phyloP scores from a whole-genome alignment of 345 rosid genomes.

The Brassica juncea region DNA sequence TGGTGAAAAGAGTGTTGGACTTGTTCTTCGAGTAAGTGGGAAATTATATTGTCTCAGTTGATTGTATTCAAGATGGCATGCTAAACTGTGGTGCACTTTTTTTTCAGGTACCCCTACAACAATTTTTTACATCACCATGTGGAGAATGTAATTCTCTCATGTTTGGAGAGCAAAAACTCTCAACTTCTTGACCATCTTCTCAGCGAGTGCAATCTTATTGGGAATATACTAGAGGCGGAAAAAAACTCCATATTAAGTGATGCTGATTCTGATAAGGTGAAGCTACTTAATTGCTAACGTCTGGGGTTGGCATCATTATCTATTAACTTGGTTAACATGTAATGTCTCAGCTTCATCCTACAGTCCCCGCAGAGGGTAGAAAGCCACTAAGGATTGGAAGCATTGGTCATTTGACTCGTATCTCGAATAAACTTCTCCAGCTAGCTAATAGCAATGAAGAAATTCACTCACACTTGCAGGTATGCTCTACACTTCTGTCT shows the following conservation, averaged over 20 bases:
- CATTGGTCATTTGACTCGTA: constrained; percentile 85
- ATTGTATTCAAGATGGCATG: constrained; percentile 19
- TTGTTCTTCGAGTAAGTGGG: constrained; percentile 84
- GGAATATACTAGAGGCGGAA: constrained; percentile 75
- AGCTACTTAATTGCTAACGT: constrained; percentile 12
- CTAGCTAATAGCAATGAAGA: constrained; percentile 61
- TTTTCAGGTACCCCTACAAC: constrained; percentile 86
- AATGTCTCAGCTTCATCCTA: constrained; percentile 59
- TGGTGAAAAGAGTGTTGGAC: constrained; percentile 63
- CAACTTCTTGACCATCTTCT: constrained; percentile 67
- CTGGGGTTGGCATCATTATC: constrained; percentile 14
- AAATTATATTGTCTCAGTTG: constrained; percentile 20
- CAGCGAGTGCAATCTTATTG: constrained; percentile 69
- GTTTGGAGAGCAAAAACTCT: constrained; percentile 78
- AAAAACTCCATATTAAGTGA: constrained; percentile 47
- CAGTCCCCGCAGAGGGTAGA: constrained; percentile 69
- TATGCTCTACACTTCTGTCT: constrained; percentile 22
- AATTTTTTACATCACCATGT: constrained; percentile 92
- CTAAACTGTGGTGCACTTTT: constrained; percentile 40
- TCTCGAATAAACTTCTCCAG: constrained; percentile 83
- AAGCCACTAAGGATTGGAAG: constrained; percentile 72
- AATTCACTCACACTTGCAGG: constrained; percentile 75
- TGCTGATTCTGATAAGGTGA: constrained; percentile 65
- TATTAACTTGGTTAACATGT: constrained; percentile 30
- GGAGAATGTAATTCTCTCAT: constrained; percentile 72